A percentile compares a stretch with the other conserved stretches of the same genome.
These are phyloP conservation scores for Eragrostis curvula DNA, from an alignment of 176 grass and related monocot genomes.

Conservation along the genomic window DNA sequence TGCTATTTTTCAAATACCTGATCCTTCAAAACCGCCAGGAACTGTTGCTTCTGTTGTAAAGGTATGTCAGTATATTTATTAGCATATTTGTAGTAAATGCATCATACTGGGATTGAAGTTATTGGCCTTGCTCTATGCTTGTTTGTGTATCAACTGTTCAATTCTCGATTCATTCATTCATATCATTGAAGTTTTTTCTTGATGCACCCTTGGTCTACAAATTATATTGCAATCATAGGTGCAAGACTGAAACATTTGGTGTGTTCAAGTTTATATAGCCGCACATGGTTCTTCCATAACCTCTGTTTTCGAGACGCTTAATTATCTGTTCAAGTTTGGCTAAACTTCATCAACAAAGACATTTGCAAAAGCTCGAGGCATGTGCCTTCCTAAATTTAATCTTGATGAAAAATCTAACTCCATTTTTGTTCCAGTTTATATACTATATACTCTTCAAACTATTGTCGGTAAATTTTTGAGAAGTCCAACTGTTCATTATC, in stretches of 20 bases:
- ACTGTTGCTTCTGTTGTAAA: conserved; percentile 69
- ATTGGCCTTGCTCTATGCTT: conserved; percentile 13
- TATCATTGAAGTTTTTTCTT: conserved; percentile 23
- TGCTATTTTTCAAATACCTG: conserved; percentile 65
- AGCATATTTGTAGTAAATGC: conserved; percentile 4
- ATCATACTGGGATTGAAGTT: background rate
- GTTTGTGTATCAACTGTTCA: background rate
- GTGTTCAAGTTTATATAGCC: background rate
- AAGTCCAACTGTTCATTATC: background rate
- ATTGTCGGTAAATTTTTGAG: background rate
- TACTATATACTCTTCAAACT: background rate
- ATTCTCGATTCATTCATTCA: background rate
- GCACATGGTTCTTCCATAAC: background rate
- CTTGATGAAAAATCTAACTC: background rate
- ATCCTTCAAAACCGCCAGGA: conserved; percentile 56
- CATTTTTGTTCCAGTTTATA: background rate
- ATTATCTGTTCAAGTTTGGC: background rate
- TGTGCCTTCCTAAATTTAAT: background rate
- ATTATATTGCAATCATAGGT: background rate
- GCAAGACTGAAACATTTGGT: background rate
- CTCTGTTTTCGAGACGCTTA: background rate
- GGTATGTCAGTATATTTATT: conserved; percentile 37
- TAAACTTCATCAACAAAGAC: background rate
- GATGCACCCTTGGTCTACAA: background rate
- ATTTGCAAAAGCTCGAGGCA: background rate